Evolutionary conservation across 2,329 filamentous ascomycete genomes (phyloP).

Genomic region (Tolypocladium guangdongense): DNA sequence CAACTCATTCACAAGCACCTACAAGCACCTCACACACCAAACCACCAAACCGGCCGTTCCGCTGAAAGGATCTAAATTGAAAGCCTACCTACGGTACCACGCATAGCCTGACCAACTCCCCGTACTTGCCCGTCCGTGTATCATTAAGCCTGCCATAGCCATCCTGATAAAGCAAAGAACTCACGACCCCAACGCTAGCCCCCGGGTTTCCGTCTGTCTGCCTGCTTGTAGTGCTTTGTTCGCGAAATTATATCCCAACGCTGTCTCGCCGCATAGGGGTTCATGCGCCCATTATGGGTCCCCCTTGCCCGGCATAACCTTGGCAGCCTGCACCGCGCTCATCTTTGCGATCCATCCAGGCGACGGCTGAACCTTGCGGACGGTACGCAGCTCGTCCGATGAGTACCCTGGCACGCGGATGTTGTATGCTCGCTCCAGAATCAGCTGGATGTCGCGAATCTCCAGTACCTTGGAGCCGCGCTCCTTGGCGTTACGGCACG

Average conservation of each 20-base stretch:
- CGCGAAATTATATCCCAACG: not conserved
- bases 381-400: slow-evolving; percentile 85
- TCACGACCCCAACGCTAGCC: slow-evolving; percentile 5
- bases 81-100: not conserved
- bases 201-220: not conserved
- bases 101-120: not conserved
- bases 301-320: slow-evolving; percentile 58
- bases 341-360: slow-evolving; percentile 92
- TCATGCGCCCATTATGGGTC: slow-evolving; percentile 18
- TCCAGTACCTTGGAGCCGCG: slow-evolving; percentile 85
- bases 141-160: not conserved
- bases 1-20: not conserved
- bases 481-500: slow-evolving; percentile 87
- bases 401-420: slow-evolving; percentile 91
- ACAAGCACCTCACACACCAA: not conserved
- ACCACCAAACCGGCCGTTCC: not conserved
- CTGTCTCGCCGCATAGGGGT: not conserved
- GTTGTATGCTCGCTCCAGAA: slow-evolving; percentile 77
- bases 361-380: slow-evolving; percentile 84
- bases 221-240: not conserved
- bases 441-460: slow-evolving; percentile 73
- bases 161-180: not conserved
- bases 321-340: slow-evolving; percentile 89
- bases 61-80: not conserved
- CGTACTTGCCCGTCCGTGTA: not conserved